Conservation (phyloP, 108 stramenopile genomes). For the Skeletonema tropicum region DNA sequence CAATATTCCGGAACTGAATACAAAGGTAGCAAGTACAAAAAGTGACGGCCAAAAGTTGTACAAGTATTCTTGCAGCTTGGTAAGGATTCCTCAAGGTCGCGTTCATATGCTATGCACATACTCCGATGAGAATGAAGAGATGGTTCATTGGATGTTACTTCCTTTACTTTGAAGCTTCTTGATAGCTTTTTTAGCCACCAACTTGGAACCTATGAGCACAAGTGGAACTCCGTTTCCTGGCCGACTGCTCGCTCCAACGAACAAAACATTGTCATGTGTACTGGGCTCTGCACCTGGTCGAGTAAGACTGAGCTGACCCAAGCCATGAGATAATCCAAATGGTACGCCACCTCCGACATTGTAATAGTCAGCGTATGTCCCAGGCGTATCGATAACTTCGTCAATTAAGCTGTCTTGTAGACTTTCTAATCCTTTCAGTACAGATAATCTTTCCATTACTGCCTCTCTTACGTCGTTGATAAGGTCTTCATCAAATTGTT, state of each 20-base stretch:
- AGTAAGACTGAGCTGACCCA: slow-evolving; percentile 72
- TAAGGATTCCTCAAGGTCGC: background rate
- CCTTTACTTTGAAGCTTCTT: slow-evolving; percentile 14
- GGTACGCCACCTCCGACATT: slow-evolving; percentile 80
- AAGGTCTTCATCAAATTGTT: slow-evolving; percentile 64
- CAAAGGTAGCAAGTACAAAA: background rate
- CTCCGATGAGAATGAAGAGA: slow-evolving; percentile 1
- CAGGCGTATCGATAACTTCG: slow-evolving; percentile 81
- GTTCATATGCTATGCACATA: background rate
- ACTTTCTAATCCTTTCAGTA: slow-evolving; percentile 46
- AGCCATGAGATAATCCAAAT: slow-evolving; percentile 82
- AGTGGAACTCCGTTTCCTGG: slow-evolving; percentile 95
- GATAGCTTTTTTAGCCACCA: slow-evolving; percentile 58
- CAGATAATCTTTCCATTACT: slow-evolving; percentile 62
- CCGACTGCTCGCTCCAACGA: slow-evolving; percentile 86
- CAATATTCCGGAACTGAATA: background rate
- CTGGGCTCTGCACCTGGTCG: slow-evolving; percentile 56
- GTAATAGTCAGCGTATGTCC: slow-evolving; percentile 74
- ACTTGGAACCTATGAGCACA: slow-evolving; percentile 82
- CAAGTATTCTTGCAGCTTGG: slow-evolving; percentile 1
- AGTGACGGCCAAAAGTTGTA: background rate
- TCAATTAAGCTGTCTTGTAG: slow-evolving; percentile 58
- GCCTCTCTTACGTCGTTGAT: slow-evolving; percentile 49
- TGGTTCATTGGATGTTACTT: background rate
- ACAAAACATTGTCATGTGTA: slow-evolving; percentile 64